These are phyloP conservation scores for Aspergillus sp. DNA, from an alignment of 2,329 filamentous ascomycete genomes.

Conservation along the genomic window DNA sequence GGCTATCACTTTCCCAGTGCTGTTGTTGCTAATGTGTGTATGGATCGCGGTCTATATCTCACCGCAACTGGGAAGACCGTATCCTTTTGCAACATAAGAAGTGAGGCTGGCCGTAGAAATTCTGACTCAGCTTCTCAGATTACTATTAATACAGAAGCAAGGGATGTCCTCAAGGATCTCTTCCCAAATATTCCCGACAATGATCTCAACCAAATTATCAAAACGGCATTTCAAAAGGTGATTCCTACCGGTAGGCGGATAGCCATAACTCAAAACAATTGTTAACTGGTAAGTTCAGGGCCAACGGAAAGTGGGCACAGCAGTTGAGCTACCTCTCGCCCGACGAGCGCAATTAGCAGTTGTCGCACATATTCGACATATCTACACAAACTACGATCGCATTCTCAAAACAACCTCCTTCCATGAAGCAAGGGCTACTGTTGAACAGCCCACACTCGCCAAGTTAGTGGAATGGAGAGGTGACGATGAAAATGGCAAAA, in stretches of 20 bases:
- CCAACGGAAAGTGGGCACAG: conserved; percentile 58
- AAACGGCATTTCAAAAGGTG: conserved; percentile 61
- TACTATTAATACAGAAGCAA: conserved; percentile 57
- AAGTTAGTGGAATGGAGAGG: conserved; percentile 64
- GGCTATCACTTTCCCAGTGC: conserved; percentile 63
- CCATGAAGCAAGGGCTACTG: conserved; percentile 53
- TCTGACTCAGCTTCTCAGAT: conserved; percentile 37
- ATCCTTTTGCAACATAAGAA: conserved; percentile 32
- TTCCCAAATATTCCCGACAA: conserved; percentile 63
- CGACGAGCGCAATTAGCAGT: conserved; percentile 62
- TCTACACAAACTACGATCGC: conserved; percentile 63
- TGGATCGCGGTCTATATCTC: conserved; percentile 46
- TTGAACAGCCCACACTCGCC: conserved; percentile 56
- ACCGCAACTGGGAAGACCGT: conserved; percentile 49
- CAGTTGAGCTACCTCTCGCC: conserved; percentile 53
- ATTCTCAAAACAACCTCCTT: conserved; percentile 55
- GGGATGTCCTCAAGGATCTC: conserved; percentile 59
- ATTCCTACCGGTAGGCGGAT: background rate
- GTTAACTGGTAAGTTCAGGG: conserved; percentile 41
- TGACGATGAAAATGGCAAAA: conserved; percentile 54
- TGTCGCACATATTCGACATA: conserved; percentile 61
- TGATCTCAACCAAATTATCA: conserved; percentile 58
- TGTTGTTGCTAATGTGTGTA: conserved; percentile 59
- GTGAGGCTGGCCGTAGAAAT: conserved; percentile 23
- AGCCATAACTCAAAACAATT: conserved; percentile 9